Percentiles rank a stretch among this genome's conserved stretches.
Evolutionary conservation across 768 basidiomycete genomes (phyloP).

Genomic region (Kwoniella europaea): DNA sequence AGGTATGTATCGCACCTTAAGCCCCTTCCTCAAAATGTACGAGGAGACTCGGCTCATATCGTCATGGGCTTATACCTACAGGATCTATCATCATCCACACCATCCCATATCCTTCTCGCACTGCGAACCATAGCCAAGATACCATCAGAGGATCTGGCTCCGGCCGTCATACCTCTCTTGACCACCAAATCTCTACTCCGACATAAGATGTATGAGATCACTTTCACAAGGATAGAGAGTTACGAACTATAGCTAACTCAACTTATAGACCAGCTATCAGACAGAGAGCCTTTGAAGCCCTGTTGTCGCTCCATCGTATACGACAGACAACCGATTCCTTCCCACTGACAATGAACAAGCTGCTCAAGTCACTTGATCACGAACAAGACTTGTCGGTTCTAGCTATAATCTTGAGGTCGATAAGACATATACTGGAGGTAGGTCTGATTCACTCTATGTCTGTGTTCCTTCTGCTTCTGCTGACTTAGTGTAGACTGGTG

Average conservation of each 20-base stretch:
- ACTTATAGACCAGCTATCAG: constrained; percentile 33
- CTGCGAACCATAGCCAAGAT: constrained; percentile 37
- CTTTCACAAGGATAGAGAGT: background rate
- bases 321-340: constrained; percentile 15
- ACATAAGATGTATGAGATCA: constrained; percentile 31
- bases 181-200: constrained; percentile 30
- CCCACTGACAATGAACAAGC: constrained; percentile 41
- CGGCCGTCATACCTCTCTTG: constrained; percentile 44
- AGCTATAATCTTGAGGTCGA: constrained; percentile 23
- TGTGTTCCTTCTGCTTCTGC: background rate
- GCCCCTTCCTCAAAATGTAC: background rate
- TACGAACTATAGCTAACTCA: background rate
- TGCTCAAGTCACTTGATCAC: constrained; percentile 7
- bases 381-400: constrained; percentile 24
- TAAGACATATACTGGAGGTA: constrained; percentile 30
- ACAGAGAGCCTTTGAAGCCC: constrained; percentile 34
- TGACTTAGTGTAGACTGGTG: constrained; percentile 17
- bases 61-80: constrained; percentile 1
- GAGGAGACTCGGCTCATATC: background rate
- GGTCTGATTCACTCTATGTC: background rate
- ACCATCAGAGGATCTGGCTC: constrained; percentile 38
- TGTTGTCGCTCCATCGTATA: constrained; percentile 27
- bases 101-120: constrained; percentile 36
- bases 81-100: constrained; percentile 37
- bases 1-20: constrained; percentile 24